A percentile compares a stretch with the other conserved stretches of the same genome.
Conservation (phyloP, 1,284 basidiomycete species). For the Ustilago sp. region DNA sequence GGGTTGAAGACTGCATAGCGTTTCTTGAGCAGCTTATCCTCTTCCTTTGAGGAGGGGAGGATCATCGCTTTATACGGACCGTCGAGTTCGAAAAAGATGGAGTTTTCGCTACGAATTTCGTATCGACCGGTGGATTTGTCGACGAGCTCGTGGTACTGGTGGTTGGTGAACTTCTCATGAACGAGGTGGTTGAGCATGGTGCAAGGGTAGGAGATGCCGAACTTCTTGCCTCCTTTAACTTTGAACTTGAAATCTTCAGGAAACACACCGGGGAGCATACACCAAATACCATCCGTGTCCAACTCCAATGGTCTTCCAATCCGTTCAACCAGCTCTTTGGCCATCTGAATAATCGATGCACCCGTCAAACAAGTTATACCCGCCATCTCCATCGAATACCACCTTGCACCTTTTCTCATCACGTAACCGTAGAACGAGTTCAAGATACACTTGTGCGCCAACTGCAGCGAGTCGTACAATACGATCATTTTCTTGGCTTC, state of each 20-base stretch:
- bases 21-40: constrained; percentile 98
- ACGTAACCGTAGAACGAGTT: constrained; percentile 99
- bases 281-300: constrained; percentile 99
- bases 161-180: constrained; percentile 93
- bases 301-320: constrained; percentile 96
- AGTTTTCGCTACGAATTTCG: constrained; percentile 91
- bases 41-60: constrained; percentile 97
- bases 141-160: constrained; percentile 92
- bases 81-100: constrained; percentile 99
- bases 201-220: constrained; percentile 96
- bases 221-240: constrained; percentile 85
- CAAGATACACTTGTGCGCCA: constrained; percentile 99
- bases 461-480: constrained; percentile 98
- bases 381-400: constrained; percentile 99
- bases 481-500: constrained; percentile 99
- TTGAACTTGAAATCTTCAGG: constrained; percentile 99
- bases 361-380: constrained; percentile 99
- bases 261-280: constrained; percentile 97
- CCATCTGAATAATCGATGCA: constrained; percentile 99
- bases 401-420: constrained; percentile 98
- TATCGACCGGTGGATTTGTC: constrained; percentile 87
- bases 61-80: constrained; percentile 99
- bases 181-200: constrained; percentile 99
- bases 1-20: constrained; percentile 99
- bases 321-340: constrained; percentile 92